Percentiles rank a stretch among this genome's conserved stretches.
Evolutionary conservation across 1,284 basidiomycete species (phyloP).

Genomic region (Peniophora sp.): DNA sequence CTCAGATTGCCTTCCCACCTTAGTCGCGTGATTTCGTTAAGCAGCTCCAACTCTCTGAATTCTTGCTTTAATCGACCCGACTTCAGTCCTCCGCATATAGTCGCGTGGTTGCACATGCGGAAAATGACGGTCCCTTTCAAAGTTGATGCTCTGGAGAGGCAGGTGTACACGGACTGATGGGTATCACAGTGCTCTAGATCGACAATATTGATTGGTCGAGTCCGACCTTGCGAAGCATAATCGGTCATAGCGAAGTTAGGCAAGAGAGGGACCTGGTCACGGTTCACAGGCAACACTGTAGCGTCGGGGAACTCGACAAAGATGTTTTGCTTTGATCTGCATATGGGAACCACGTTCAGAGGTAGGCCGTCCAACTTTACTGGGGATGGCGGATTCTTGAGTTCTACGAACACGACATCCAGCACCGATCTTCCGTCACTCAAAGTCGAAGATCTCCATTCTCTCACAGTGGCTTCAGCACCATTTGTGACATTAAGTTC

Average conservation of each 20-base stretch:
- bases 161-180: constrained; percentile 28
- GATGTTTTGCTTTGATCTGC: constrained; percentile 4
- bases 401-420: constrained; percentile 27
- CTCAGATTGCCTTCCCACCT: constrained; percentile 15
- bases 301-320: constrained; percentile 20
- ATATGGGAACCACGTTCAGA: constrained; percentile 30
- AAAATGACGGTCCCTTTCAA: constrained; percentile 26
- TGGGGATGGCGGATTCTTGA: constrained; percentile 20
- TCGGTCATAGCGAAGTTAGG: constrained; percentile 36
- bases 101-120: constrained; percentile 16
- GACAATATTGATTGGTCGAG: constrained; percentile 22
- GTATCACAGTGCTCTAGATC: constrained; percentile 20
- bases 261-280: constrained; percentile 26
- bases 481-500: constrained; percentile 33
- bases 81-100: constrained; percentile 15
- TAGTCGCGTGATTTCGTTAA: constrained; percentile 24
- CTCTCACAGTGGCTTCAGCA: constrained; percentile 26
- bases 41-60: constrained; percentile 23
- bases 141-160: constrained; percentile 23
- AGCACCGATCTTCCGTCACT: constrained; percentile 14
- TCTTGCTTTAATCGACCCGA: constrained; percentile 17
- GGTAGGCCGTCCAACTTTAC: constrained; percentile 25
- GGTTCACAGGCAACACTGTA: constrained; percentile 12
- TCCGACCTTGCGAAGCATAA: constrained; percentile 31
- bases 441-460: constrained; percentile 18